A percentile compares a stretch with the other conserved stretches of the same genome.
Evolutionary conservation across 192 early-diverging fungal genomes (phyloP).

Genomic region (Linnemannia zychae): DNA sequence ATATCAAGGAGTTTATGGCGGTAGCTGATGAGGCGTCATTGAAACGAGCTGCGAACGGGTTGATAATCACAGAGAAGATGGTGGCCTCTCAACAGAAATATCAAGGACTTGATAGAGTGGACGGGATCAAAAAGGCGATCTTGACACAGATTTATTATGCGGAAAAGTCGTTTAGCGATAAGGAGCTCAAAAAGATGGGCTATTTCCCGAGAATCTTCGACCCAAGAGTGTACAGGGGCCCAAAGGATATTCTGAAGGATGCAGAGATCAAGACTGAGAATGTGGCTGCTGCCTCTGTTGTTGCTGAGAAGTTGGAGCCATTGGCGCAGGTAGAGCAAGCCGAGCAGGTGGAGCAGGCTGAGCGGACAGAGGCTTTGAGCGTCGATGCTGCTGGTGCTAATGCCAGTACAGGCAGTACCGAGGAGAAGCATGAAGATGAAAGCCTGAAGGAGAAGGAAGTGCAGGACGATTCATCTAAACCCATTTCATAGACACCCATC

Average conservation of each 20-base stretch:
- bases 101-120: background rate
- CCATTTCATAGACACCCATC: background rate
- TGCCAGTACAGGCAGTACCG: background rate
- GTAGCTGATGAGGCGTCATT: conserved; percentile 10
- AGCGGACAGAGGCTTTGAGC: background rate
- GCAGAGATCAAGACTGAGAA: background rate
- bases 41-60: conserved; percentile 13
- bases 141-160: conserved; percentile 30
- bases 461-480: background rate
- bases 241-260: conserved; percentile 3
- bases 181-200: conserved; percentile 30
- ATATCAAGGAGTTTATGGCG: conserved; percentile 21
- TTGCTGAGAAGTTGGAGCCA: too few relatives aligned
- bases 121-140: conserved; percentile 30
- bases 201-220: conserved; percentile 38
- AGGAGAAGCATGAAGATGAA: background rate
- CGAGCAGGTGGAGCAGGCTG: background rate
- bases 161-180: conserved; percentile 17
- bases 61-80: conserved; percentile 18
- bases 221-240: background rate
- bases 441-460: background rate
- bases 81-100: background rate
- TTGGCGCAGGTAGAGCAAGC: background rate
- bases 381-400: background rate
- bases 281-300: background rate